Base-by-base conservation (phyloP, 2,329 filamentous ascomycete genomes). In the Aureobasidium sp. region DNA sequence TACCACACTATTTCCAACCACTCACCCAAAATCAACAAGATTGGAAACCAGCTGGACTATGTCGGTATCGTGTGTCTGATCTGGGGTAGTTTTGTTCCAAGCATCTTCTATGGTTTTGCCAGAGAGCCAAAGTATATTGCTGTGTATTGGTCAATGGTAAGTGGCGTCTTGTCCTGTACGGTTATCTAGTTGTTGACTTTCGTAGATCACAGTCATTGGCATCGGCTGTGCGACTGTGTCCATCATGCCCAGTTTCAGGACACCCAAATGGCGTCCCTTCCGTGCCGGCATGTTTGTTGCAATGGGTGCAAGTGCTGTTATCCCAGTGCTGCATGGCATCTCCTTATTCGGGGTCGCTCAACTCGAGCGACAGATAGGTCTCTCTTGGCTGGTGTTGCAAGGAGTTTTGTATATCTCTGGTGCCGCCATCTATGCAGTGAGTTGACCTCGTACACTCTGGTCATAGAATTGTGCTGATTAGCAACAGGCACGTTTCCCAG, bases 11-110 rank as follows among this genome's bases (percentile, higher is more conserved):
- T 97, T 52, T 85, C 82, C 25, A 96, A 97, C 67, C 94, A 99
- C 74, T 94, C 89, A 20, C 84, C 85, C 41, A 75, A 76, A 1
- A 90, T 97, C 15, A 86, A 88, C 2, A 87, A 84, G 65, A 89
- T 91, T 79, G 92, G 92, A 12, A 97, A 97, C 73, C 90, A 96
- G 74, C 78, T 97, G 62, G 94, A 99, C 73, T 97, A 99, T 73
- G 84, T 93, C 5, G 94, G 94, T 7, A 99, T 99, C 68, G 90
- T 97, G 34, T 84, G 87, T 53, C 78, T 99, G 67, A 97, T 97
- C 63, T 89, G 93, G 67, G 94, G 94, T 7, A 93, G 88, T 72
- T 96, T 93, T 71, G 84, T 97, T 49, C 92, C 94, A 2, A 88
- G 89, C 55, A 75, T 99, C 63, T 94, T 90, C 74, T 96, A 95